These are phyloP conservation scores for Butyriboletus loyo DNA, from an alignment of 768 basidiomycete genomes.

Conservation along the genomic window DNA sequence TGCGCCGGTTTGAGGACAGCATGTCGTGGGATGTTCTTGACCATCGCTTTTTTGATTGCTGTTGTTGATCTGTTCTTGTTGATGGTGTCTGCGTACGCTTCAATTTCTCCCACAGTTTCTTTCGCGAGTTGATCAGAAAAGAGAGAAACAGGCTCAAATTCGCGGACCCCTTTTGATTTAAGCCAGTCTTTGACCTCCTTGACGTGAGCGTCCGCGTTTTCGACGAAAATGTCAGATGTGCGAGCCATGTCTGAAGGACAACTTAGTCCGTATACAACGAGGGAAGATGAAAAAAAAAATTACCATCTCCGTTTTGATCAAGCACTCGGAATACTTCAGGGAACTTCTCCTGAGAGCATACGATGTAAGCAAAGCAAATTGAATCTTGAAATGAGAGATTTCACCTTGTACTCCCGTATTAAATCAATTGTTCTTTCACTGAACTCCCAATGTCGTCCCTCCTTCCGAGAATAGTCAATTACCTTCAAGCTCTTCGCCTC, in stretches of 20 bases:
- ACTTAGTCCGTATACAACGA: background rate
- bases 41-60: slow-evolving; percentile 85
- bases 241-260: slow-evolving; percentile 65
- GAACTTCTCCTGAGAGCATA: slow-evolving; percentile 54
- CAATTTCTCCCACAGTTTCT: slow-evolving; percentile 80
- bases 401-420: slow-evolving; percentile 79
- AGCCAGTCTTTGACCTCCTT: slow-evolving; percentile 85
- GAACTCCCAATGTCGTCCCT: slow-evolving; percentile 87
- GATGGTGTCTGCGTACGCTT: slow-evolving; percentile 69
- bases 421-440: slow-evolving; percentile 83
- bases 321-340: slow-evolving; percentile 80
- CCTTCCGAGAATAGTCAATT: slow-evolving; percentile 85
- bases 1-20: slow-evolving; percentile 93
- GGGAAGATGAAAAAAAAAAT: background rate
- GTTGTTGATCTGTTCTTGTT: slow-evolving; percentile 55
- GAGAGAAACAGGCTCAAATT: slow-evolving; percentile 90
- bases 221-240: slow-evolving; percentile 53
- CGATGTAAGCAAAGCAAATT: background rate
- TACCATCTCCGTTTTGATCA: slow-evolving; percentile 72
- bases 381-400: background rate
- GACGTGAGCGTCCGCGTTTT: slow-evolving; percentile 65
- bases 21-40: slow-evolving; percentile 89
- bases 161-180: slow-evolving; percentile 77
- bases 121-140: slow-evolving; percentile 90
- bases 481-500: slow-evolving; percentile 94